Evolutionary conservation across 148 eudicot species (phyloP).

Genomic region (Drosera capensis): DNA sequence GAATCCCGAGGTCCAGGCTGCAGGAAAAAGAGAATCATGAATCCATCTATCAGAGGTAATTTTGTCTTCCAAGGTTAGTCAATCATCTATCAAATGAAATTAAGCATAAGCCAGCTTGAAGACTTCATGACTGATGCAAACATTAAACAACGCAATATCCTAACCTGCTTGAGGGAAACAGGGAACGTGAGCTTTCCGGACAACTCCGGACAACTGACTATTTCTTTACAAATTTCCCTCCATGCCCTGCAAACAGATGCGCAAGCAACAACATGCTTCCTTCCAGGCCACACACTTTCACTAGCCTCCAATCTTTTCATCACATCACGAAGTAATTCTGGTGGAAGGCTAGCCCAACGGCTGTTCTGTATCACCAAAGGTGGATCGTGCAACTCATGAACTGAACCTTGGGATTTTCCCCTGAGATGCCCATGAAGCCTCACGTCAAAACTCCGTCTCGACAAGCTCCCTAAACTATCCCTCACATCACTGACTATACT

Average conservation of each 20-base stretch:
- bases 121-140: neutral
- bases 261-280: slow-evolving; percentile 67
- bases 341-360: slow-evolving; percentile 89
- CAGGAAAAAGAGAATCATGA: too few species aligned
- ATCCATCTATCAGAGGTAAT: too few species aligned
- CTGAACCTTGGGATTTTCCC: slow-evolving; percentile 77
- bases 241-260: slow-evolving; percentile 87
- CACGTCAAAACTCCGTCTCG: slow-evolving; percentile 67
- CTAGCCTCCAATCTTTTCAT: slow-evolving; percentile 67
- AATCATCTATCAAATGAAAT: too few species aligned
- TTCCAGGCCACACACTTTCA: slow-evolving; percentile 53
- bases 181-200: slow-evolving; percentile 76
- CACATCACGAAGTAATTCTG: slow-evolving; percentile 80
- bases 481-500: slow-evolving; percentile 79
- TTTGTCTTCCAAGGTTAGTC: too few species aligned
- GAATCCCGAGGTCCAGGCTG: too few species aligned
- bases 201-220: slow-evolving; percentile 47
- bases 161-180: slow-evolving; percentile 87
- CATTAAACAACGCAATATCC: neutral
- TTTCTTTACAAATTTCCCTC: slow-evolving; percentile 77
- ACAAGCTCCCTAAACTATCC: slow-evolving; percentile 84
- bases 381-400: slow-evolving; percentile 56
- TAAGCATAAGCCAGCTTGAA: neutral
- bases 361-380: slow-evolving; percentile 43
- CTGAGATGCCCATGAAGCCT: slow-evolving; percentile 39